Conservation (phyloP, 768 basidiomycete genomes). For the Termitomyces sp. region DNA sequence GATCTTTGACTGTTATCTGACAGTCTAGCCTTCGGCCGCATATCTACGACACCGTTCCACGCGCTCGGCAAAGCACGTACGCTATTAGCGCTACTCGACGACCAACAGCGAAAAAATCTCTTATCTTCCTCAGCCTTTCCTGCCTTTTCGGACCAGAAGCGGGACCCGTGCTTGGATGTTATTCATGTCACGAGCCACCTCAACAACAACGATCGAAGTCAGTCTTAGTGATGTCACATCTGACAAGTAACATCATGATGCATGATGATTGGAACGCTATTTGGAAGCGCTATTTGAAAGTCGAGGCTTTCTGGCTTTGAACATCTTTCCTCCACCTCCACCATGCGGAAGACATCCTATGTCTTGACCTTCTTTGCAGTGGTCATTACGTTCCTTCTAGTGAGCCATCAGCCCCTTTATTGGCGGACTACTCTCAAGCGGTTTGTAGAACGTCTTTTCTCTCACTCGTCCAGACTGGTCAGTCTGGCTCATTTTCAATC, state of each 20-base stretch:
- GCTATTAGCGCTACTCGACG: not conserved
- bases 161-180: not conserved
- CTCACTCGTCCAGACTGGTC: slow-evolving; percentile 63
- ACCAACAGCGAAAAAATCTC: slow-evolving; percentile 3
- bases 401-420: slow-evolving; percentile 27
- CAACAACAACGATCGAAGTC: not conserved
- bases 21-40: too few relatives aligned
- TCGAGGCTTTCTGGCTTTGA: not conserved
- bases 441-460: slow-evolving; percentile 53
- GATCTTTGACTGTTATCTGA: too few relatives aligned
- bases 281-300: not conserved
- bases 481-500: slow-evolving; percentile 1
- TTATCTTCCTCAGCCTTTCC: not conserved
- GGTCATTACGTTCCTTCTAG: slow-evolving; percentile 44
- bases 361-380: slow-evolving; percentile 60
- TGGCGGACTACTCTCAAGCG: not conserved
- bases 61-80: not conserved
- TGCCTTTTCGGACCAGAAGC: too few relatives aligned
- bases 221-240: slow-evolving; percentile 6
- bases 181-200: not conserved
- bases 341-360: slow-evolving; percentile 71
- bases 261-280: too few relatives aligned
- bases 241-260: not conserved
- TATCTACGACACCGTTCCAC: too few relatives aligned
- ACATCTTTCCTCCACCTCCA: not conserved